Conservation (phyloP, 2,329 filamentous ascomycete genomes). For the Dryadomyces quercus-mongolicae region DNA sequence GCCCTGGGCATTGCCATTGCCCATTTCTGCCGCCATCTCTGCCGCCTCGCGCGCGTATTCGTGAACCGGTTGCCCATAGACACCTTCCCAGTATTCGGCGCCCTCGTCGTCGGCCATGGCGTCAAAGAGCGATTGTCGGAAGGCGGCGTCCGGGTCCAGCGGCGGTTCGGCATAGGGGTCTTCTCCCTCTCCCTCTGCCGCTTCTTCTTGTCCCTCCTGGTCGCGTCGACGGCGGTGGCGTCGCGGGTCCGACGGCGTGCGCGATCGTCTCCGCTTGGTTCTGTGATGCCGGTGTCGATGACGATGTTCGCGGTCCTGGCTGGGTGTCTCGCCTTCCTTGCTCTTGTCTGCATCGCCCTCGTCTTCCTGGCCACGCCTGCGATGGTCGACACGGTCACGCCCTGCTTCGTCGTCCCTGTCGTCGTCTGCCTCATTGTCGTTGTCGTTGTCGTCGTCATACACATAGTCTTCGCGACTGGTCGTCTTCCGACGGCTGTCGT, state of each 20-base stretch:
- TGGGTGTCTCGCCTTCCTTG: constrained; percentile 10
- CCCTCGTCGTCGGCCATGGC: constrained; percentile 95
- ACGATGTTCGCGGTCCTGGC: constrained; percentile 2
- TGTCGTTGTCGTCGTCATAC: too few species aligned
- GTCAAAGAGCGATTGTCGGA: constrained; percentile 90
- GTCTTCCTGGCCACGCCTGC: not conserved
- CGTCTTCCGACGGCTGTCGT: too few species aligned
- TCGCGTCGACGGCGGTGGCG: not conserved
- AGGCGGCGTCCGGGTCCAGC: constrained; percentile 61
- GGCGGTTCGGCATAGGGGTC: constrained; percentile 33
- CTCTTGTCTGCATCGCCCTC: not conserved
- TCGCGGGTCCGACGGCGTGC: constrained; percentile 5
- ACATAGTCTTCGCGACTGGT: too few species aligned
- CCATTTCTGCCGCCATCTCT: constrained; percentile 20
- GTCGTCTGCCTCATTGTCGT: not conserved
- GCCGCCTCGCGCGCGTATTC: constrained; percentile 9
- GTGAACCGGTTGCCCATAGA: constrained; percentile 94
- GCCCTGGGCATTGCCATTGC: constrained; percentile 18
- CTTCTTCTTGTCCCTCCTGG: too few species aligned
- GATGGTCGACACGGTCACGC: too few species aligned
- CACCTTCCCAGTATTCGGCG: constrained; percentile 84
- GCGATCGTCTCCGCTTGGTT: constrained; percentile 15
- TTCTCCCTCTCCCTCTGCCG: constrained; percentile 5
- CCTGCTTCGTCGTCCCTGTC: not conserved
- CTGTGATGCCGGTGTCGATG: constrained; percentile 13